Conservation (phyloP, 169 alveolate species). For the Cyclospora cayetanensis region DNA sequence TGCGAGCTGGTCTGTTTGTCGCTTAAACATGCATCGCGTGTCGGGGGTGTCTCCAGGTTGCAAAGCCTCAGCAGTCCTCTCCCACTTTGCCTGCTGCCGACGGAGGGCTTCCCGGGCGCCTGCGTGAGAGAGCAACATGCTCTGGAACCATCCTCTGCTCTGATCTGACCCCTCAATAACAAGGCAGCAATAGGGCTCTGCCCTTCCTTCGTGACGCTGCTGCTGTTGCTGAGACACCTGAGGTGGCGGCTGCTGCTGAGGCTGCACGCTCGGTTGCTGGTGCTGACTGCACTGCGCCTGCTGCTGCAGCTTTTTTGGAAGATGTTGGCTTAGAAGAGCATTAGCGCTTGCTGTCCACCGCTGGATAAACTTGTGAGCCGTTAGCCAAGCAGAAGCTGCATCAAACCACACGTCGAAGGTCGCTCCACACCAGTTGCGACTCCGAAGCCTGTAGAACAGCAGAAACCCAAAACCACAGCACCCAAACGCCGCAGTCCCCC, state of each 20-base stretch:
- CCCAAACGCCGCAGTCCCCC: too few relatives aligned
- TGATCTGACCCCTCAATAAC: conserved; percentile 88
- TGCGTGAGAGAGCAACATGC: conserved; percentile 77
- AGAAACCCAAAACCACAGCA: too few relatives aligned
- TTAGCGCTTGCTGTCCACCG: conserved; percentile 28
- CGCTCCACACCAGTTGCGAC: not conserved
- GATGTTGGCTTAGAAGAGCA: not conserved
- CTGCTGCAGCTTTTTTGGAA: conserved; percentile 26
- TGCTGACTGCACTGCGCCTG: not conserved
- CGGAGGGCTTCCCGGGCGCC: conserved; percentile 59
- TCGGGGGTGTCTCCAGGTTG: not conserved
- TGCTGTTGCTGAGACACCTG: not conserved
- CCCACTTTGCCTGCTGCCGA: conserved; percentile 8
- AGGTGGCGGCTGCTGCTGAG: not conserved
- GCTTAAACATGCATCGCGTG: not conserved
- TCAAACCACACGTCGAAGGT: conserved; percentile 91
- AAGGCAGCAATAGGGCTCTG: conserved; percentile 31
- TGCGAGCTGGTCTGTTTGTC: not conserved
- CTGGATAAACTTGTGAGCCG: conserved; percentile 42
- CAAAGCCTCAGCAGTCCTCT: not conserved
- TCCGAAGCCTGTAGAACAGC: conserved; percentile 14
- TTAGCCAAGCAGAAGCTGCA: conserved; percentile 82
- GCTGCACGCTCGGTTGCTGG: not conserved
- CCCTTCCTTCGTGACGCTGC: not conserved
- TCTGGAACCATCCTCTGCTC: conserved; percentile 90